These are phyloP conservation scores for Lippia alba DNA, from an alignment of 305 asterid genomes.

Conservation along the genomic window DNA sequence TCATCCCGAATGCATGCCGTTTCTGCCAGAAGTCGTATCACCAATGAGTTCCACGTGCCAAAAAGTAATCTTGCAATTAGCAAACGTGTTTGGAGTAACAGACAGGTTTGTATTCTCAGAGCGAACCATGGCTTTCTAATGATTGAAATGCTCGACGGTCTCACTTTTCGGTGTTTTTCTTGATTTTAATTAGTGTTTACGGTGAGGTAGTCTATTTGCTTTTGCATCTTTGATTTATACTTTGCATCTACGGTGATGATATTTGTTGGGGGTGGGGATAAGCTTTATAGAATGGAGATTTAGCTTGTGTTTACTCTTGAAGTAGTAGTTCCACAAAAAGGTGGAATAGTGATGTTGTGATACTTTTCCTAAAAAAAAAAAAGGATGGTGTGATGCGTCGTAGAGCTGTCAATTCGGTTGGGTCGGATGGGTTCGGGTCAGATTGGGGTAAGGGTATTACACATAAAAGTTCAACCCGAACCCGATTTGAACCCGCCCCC, in stretches of 20 bases:
- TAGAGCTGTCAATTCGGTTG: too few species aligned
- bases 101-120: conserved; percentile 57
- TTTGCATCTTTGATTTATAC: not conserved
- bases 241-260: too few species aligned
- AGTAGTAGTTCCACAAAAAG: not conserved
- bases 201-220: conserved; percentile 1
- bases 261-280: not conserved
- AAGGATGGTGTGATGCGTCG: too few species aligned
- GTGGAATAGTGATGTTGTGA: not conserved
- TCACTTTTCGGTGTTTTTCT: conserved; percentile 4
- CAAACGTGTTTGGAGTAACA: conserved; percentile 67
- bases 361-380: not conserved
- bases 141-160: conserved; percentile 31
- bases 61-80: conserved; percentile 54
- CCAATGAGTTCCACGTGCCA: conserved; percentile 71
- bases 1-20: conserved; percentile 78
- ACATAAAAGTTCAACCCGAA: too few species aligned
- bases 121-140: conserved; percentile 36
- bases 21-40: conserved; percentile 68
- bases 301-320: not conserved
- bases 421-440: too few species aligned
- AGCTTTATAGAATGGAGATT: not conserved
- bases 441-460: too few species aligned
- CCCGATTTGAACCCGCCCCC: too few species aligned
- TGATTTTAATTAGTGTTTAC: conserved; percentile 25